Base-by-base conservation (phyloP, 139 green algal species). In the Spirogloea muscicola region DNA sequence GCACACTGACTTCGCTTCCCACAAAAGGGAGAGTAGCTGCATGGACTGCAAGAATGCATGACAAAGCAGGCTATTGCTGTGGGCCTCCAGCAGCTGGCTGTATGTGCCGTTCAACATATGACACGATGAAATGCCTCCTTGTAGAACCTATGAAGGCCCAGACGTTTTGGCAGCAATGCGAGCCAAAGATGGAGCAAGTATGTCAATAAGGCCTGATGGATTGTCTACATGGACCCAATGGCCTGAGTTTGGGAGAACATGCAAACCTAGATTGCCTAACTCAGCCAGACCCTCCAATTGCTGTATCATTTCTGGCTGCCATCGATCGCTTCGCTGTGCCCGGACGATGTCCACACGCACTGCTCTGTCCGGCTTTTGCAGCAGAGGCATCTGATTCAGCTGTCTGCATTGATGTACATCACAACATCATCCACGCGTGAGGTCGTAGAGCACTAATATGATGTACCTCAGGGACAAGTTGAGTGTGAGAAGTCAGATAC, bases 151-250 rank as follows among this genome's bases (percentile, higher is more conserved):
- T n/a, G n/a, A n/a, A n/a, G n/a, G n/a, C n/a, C n/a, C n/a, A n/a
- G n/a, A n/a, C n/a, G n/a, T n/a, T n/a, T n/a, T n/a, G n/a, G n/a
- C n/a, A n/a, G 46, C 46, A 31, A 70, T 67, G 18, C 46, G 44
- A 6, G 16, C 64, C 5, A 74, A 7, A 4, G 25, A 61, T 10
- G 64, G 64, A 69, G 52, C 64, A n/a, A 74, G 16, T 5, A 74
- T 25, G 25, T 59, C n/a, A 37, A 74, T 27, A n/a, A 74, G 49
- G 37, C 64, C 64, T 33, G 37, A 29, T 25, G 64, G 64, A 7
- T 74, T 74, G 51, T 74, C 64, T 42, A 74, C 41, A 42, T 74
- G 64, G 4, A 74, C 40, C 64, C 64, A 74, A 59, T 74, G 64
- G n/a, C 64, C 64, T 18, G 64, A 37, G 4, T 59, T 74, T 34